Evolutionary conservation across 2,329 filamentous ascomycete genomes (phyloP).

Genomic region (Ophiostoma pallidulum): DNA sequence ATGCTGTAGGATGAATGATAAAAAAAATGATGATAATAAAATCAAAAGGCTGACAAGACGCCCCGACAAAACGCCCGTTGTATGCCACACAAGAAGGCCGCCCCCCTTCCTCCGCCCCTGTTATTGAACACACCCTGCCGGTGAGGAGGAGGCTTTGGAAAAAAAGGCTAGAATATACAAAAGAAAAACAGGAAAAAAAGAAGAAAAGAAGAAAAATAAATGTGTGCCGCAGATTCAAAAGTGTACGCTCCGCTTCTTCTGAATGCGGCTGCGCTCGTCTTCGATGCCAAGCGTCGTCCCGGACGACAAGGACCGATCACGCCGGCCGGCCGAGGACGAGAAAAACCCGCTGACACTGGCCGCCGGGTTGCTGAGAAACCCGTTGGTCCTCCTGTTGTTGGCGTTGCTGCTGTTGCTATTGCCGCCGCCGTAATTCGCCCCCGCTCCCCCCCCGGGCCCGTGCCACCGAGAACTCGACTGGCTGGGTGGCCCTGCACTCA

Average conservation of each 20-base stretch:
- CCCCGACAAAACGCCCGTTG: too few relatives aligned
- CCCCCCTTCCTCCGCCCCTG: too few relatives aligned
- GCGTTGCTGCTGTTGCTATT: constrained; percentile 14
- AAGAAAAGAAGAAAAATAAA: not conserved
- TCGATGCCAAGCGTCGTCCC: constrained; percentile 5
- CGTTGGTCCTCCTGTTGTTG: not conserved
- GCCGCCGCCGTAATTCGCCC: too few relatives aligned
- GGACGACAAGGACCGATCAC: constrained; percentile 14
- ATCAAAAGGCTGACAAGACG: too few relatives aligned
- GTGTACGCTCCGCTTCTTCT: constrained; percentile 28
- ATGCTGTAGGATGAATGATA: too few relatives aligned
- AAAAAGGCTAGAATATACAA: too few relatives aligned
- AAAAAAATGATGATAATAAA: too few relatives aligned
- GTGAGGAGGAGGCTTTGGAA: too few relatives aligned
- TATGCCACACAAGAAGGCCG: too few relatives aligned
- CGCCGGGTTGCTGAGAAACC: constrained; percentile 15
- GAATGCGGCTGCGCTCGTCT: constrained; percentile 21
- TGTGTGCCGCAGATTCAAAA: constrained; percentile 20
- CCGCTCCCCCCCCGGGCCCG: constrained; percentile 15
- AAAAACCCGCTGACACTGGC: constrained; percentile 21
- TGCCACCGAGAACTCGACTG: constrained; percentile 22
- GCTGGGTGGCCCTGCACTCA: constrained; percentile 35
- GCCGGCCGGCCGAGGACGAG: constrained; percentile 6
- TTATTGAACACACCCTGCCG: too few relatives aligned
- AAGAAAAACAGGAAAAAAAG: too few relatives aligned